Base-by-base conservation (phyloP, 2,329 filamentous ascomycete genomes). In the Epichloe amarillans region DNA sequence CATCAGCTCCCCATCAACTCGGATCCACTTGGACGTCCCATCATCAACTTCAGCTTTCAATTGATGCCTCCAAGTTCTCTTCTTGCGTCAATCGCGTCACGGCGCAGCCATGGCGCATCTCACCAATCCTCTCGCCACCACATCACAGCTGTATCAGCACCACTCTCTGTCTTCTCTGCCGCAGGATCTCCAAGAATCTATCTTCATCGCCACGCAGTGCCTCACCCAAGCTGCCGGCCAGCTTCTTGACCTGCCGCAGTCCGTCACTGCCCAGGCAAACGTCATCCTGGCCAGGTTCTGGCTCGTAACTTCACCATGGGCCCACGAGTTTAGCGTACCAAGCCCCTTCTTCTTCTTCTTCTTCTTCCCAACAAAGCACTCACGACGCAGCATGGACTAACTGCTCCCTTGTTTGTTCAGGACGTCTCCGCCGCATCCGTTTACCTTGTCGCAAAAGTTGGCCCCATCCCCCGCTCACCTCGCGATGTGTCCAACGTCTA, bases 401-500 rank as follows among this genome's bases (percentile, higher is more conserved):
- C 8, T 43, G 23, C 26, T 40, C 2, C 21, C 15, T 44, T 15
- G 4, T 37, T 40, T 8, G 19, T 17, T 35, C 62, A 93, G 85
- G 83, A 93, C 64, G 77, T 86, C 49, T 95, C 88, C 35, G 87
- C 90, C 36, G 88, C 88, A 15, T 75, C 81, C 1, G 68, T 97
- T 48, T 97, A 88, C 70, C 75, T 95, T 48, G 79, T 82, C 23
- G 80, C 88, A 33, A 97, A 97, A 69, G 76, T 93, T 52, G 88
- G 89, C 23, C 79, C 87, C 3, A 75, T 80, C 47, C 84, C 1
- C 1, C 81, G 84, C 52, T 84, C 85, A 12, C 80, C 88, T 0
- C 82, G 89, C 57, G 89, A 89, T 57, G 72, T 96, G 39, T 76
- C 89, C 53, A 93, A 90, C 63, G 84, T 91, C 53, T 95, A 94